Percentiles rank a stretch among this genome's conserved stretches.
Conservation (phyloP, 2,329 filamentous ascomycete genomes). For the Aspergillus fijiensis region DNA sequence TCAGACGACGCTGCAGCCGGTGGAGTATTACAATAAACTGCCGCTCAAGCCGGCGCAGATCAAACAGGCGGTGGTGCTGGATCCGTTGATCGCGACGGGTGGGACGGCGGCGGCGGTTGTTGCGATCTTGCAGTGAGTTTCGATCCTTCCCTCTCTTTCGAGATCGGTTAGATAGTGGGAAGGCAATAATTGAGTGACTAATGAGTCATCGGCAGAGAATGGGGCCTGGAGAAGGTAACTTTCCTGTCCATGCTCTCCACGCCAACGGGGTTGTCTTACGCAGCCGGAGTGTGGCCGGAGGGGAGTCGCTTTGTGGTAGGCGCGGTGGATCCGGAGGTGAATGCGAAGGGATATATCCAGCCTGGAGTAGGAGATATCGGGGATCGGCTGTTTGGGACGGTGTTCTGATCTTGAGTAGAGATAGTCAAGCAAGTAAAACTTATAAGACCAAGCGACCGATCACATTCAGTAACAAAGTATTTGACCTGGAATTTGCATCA, state of each 20-base stretch:
- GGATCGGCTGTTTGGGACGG: conserved; percentile 30
- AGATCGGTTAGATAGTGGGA: no score
- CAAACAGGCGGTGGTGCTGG: conserved; percentile 26
- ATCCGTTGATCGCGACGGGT: conserved; percentile 30
- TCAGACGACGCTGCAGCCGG: conserved; percentile 25
- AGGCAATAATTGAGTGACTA: no score
- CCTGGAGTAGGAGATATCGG: conserved; percentile 33
- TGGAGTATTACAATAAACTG: conserved; percentile 35
- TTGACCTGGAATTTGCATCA: no score
- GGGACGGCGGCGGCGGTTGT: conserved; percentile 28
- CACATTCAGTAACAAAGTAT: no score
- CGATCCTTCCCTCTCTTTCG: no score
- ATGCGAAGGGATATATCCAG: conserved; percentile 28
- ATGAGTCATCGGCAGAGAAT: not conserved
- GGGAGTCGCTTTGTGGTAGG: conserved; percentile 27
- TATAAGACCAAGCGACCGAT: not conserved
- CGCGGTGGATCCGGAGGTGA: conserved; percentile 23
- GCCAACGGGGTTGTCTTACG: conserved; percentile 20
- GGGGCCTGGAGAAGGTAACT: conserved; percentile 29
- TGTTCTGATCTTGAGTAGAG: not conserved
- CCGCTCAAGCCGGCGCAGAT: conserved; percentile 25
- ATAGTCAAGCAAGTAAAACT: not conserved
- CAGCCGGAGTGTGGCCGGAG: conserved; percentile 27
- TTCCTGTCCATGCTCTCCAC: conserved; percentile 28
- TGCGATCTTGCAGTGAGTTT: conserved; percentile 25